phyloP scores from a whole-genome alignment of 176 grass and related monocot species.

The Cenchrus americanus region DNA sequence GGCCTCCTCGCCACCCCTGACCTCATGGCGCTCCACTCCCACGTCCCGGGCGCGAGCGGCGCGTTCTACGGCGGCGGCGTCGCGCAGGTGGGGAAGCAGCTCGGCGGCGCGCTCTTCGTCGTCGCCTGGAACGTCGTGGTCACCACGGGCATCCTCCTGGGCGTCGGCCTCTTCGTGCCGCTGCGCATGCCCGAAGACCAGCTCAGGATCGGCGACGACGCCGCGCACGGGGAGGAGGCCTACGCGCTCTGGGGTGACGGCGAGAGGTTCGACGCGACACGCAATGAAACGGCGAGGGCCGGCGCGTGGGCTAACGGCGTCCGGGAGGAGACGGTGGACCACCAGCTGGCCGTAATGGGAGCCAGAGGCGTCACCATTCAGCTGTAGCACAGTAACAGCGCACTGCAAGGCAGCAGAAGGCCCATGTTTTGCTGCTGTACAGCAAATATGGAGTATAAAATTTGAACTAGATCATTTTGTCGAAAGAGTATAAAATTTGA shows the following conservation, averaged over 20 bases:
- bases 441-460: too few relatives aligned
- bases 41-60: conserved; percentile 46
- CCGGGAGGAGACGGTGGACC: conserved; percentile 43
- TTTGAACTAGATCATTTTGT: not conserved
- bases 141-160: conserved; percentile 60
- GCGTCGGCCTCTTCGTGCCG: conserved; percentile 54
- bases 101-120: conserved; percentile 59
- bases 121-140: conserved; percentile 56
- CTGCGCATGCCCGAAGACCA: conserved; percentile 67
- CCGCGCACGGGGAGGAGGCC: conserved; percentile 69
- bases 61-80: conserved; percentile 60
- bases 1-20: conserved; percentile 42
- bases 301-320: not conserved
- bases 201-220: conserved; percentile 71
- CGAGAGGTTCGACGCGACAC: conserved; percentile 60
- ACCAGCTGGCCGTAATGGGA: conserved; percentile 39
- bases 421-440: too few relatives aligned
- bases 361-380: conserved; percentile 67
- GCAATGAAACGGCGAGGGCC: conserved; percentile 45
- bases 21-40: conserved; percentile 51
- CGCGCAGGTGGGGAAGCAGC: conserved; percentile 63
- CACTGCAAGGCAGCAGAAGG: too few relatives aligned
- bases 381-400: conserved; percentile 35
- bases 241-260: conserved; percentile 80
- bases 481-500: too few relatives aligned